phyloP scores from a whole-genome alignment of 495 filamentous ascomycete genomes.

The Hyaloscypha variabilis region DNA sequence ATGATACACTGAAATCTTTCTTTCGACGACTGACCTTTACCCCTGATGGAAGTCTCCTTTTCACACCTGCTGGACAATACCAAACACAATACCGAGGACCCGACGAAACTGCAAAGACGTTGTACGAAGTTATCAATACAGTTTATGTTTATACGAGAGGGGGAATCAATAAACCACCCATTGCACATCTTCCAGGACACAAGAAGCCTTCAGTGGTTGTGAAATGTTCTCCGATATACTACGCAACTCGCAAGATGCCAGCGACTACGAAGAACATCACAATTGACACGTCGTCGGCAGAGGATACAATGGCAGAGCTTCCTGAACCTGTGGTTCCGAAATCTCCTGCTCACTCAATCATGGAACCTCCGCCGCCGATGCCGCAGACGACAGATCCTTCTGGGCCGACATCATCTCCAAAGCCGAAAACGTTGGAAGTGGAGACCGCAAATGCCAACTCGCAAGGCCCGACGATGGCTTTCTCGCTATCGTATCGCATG shows the following conservation, averaged over 20 bases:
- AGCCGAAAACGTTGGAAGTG: slow-evolving; percentile 48
- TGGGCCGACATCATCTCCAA: slow-evolving; percentile 53
- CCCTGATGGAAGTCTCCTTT: slow-evolving; percentile 90
- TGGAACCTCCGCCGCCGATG: slow-evolving; percentile 81
- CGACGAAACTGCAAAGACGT: slow-evolving; percentile 67
- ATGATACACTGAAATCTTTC: slow-evolving; percentile 96
- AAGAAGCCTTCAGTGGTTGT: slow-evolving; percentile 98
- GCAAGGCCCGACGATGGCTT: slow-evolving; percentile 66
- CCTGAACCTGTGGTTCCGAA: slow-evolving; percentile 76
- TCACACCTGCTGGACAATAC: slow-evolving; percentile 96
- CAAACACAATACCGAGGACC: slow-evolving; percentile 74
- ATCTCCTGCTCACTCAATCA: slow-evolving; percentile 53
- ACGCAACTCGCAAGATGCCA: slow-evolving; percentile 70
- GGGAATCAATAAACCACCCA: slow-evolving; percentile 94
- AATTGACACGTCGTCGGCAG: slow-evolving; percentile 86
- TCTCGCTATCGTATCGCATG: slow-evolving; percentile 87
- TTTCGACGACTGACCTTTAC: slow-evolving; percentile 94
- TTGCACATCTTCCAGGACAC: slow-evolving; percentile 96
- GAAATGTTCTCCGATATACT: slow-evolving; percentile 88
- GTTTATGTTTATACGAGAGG: slow-evolving; percentile 98
- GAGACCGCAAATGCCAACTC: slow-evolving; percentile 50
- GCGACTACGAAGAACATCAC: slow-evolving; percentile 85
- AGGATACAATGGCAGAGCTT: slow-evolving; percentile 79
- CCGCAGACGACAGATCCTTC: slow-evolving; percentile 46
- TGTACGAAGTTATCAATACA: slow-evolving; percentile 90